phyloP scores from a whole-genome alignment of 2,329 filamentous ascomycete genomes.

The Fusarium solani-melongenae region DNA sequence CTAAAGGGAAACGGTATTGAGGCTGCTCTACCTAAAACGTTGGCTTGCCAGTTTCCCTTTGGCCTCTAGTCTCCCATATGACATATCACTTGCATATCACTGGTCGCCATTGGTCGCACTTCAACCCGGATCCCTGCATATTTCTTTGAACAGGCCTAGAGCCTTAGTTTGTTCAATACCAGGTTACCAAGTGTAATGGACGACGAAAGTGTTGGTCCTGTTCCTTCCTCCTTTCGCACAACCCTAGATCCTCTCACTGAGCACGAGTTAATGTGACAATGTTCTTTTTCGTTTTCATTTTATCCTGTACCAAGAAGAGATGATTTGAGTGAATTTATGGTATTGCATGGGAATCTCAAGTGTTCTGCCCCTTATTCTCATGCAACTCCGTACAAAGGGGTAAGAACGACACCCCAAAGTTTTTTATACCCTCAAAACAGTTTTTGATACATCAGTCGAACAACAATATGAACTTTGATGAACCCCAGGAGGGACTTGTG shows the following conservation, averaged over 20 bases:
- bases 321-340: accelerated
- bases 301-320: neutral
- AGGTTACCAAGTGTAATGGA: neutral
- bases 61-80: neutral
- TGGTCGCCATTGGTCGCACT: neutral
- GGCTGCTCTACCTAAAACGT: neutral
- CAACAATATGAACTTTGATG: neutral
- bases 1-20: neutral
- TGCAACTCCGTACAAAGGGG: neutral
- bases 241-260: neutral
- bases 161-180: accelerated
- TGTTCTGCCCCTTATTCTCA: neutral
- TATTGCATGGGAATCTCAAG: neutral
- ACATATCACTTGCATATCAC: neutral
- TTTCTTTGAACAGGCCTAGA: neutral
- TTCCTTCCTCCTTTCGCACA: neutral
- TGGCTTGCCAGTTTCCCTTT: neutral
- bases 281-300: neutral
- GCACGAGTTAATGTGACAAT: too few species aligned
- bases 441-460: neutral
- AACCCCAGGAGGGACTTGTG: accelerated
- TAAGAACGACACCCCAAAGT: neutral
- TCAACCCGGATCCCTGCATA: neutral
- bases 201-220: neutral
- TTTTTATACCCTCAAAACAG: neutral